Evolutionary conservation across 1,139 yeast species (phyloP).

Genomic region (Dujonia santamariae): DNA sequence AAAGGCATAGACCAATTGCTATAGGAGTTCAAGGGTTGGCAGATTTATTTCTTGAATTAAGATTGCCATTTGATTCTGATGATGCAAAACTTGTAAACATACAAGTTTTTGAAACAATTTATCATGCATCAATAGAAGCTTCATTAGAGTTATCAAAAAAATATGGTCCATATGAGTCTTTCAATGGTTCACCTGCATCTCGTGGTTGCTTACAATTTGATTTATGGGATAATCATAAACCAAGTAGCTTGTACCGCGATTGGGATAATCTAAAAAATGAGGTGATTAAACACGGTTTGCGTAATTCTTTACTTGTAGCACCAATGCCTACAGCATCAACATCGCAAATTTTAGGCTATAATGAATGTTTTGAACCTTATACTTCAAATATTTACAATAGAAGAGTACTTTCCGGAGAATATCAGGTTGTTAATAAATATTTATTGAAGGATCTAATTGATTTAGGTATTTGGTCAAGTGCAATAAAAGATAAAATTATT

Average conservation of each 20-base stretch:
- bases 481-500: conserved; percentile 78
- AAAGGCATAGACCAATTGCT: conserved; percentile 82
- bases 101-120: conserved; percentile 85
- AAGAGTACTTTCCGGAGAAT: conserved; percentile 85
- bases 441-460: conserved; percentile 78
- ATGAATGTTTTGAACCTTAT: conserved; percentile 89
- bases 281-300: conserved; percentile 60
- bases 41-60: conserved; percentile 72
- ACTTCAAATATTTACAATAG: conserved; percentile 86
- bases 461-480: conserved; percentile 76
- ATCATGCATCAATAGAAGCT: conserved; percentile 82
- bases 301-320: conserved; percentile 82
- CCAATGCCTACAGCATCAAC: conserved; percentile 97
- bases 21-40: conserved; percentile 91
- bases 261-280: conserved; percentile 70
- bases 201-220: conserved; percentile 77
- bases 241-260: conserved; percentile 63
- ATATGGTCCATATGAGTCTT: conserved; percentile 66
- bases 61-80: conserved; percentile 76
- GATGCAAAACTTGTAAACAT: conserved; percentile 70
- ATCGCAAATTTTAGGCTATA: conserved; percentile 84
- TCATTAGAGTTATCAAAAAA: conserved; percentile 69
- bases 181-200: conserved; percentile 80
- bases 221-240: conserved; percentile 75
- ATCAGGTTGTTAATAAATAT: conserved; percentile 84